Conservation (phyloP, 2,329 filamentous ascomycete genomes). For the Colletotrichum melonis region DNA sequence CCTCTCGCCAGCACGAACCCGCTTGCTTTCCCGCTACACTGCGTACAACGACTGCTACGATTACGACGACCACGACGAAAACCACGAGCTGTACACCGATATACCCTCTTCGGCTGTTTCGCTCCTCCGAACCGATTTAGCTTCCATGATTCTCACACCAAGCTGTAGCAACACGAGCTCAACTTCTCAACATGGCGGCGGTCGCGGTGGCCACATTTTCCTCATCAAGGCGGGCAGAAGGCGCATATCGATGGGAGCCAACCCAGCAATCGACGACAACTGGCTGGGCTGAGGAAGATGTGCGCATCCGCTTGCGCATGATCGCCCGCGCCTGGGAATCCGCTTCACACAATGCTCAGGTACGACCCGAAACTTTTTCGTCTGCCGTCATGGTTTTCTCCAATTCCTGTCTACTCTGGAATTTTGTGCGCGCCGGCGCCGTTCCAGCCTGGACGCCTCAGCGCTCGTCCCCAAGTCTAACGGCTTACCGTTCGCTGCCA, state of each 20-base stretch:
- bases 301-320: constrained; percentile 39
- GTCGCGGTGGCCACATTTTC: constrained; percentile 56
- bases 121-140: constrained; percentile 42
- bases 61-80: neutral
- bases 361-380: constrained; percentile 34
- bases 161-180: constrained; percentile 54
- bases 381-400: constrained; percentile 24
- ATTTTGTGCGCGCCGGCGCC: constrained; percentile 24
- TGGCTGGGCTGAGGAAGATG: constrained; percentile 48
- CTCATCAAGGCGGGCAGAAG: constrained; percentile 55
- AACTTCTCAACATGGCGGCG: constrained; percentile 65
- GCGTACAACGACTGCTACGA: constrained; percentile 5
- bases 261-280: constrained; percentile 48
- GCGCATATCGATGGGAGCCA: constrained; percentile 49
- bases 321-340: constrained; percentile 49
- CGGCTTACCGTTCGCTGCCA: constrained; percentile 6
- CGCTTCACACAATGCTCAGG: constrained; percentile 38
- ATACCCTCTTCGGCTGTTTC: constrained; percentile 17
- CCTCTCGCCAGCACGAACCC: neutral
- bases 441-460: constrained; percentile 19
- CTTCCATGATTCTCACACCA: constrained; percentile 65
- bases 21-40: constrained; percentile 14
- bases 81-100: constrained; percentile 13
- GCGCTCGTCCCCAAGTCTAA: constrained; percentile 19
- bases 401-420: constrained; percentile 1